A percentile compares a stretch with the other conserved stretches of the same genome.
Conservation (phyloP, 2,329 filamentous ascomycete genomes). For the Fusarium torulosum region DNA sequence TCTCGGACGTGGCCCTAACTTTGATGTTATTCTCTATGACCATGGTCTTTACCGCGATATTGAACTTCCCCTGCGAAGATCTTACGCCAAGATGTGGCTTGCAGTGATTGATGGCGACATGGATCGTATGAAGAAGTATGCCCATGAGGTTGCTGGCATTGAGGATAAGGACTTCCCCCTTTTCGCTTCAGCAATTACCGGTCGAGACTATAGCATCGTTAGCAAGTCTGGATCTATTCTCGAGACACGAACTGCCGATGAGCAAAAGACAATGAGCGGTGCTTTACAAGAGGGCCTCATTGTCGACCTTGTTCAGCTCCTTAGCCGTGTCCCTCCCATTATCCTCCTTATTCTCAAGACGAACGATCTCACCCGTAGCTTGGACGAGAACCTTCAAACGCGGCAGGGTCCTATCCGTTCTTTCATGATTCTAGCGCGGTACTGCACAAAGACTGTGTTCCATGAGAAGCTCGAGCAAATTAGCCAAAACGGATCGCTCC, state of each 20-base stretch:
- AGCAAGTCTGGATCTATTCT: slow-evolving; percentile 69
- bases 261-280: slow-evolving; percentile 88
- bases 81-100: slow-evolving; percentile 97
- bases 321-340: slow-evolving; percentile 89
- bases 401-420: slow-evolving; percentile 73
- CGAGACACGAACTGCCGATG: slow-evolving; percentile 73
- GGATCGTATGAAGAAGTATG: slow-evolving; percentile 85
- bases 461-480: slow-evolving; percentile 73
- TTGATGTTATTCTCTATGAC: slow-evolving; percentile 96
- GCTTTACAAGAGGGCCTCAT: slow-evolving; percentile 90
- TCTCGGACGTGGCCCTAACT: slow-evolving; percentile 73
- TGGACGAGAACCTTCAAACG: slow-evolving; percentile 91
- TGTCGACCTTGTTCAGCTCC: slow-evolving; percentile 86
- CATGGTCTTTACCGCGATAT: slow-evolving; percentile 97
- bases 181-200: slow-evolving; percentile 96
- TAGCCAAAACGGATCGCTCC: slow-evolving; percentile 63
- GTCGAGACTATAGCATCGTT: slow-evolving; percentile 86
- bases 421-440: slow-evolving; percentile 76
- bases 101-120: slow-evolving; percentile 94
- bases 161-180: slow-evolving; percentile 91
- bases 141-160: slow-evolving; percentile 89
- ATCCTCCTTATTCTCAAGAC: slow-evolving; percentile 97
- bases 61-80: slow-evolving; percentile 79
- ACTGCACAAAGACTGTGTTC: slow-evolving; percentile 75
- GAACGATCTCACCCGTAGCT: slow-evolving; percentile 92